Evolutionary conservation across 2,329 filamentous ascomycete genomes (phyloP).

Genomic region (Balansia obtecta): DNA sequence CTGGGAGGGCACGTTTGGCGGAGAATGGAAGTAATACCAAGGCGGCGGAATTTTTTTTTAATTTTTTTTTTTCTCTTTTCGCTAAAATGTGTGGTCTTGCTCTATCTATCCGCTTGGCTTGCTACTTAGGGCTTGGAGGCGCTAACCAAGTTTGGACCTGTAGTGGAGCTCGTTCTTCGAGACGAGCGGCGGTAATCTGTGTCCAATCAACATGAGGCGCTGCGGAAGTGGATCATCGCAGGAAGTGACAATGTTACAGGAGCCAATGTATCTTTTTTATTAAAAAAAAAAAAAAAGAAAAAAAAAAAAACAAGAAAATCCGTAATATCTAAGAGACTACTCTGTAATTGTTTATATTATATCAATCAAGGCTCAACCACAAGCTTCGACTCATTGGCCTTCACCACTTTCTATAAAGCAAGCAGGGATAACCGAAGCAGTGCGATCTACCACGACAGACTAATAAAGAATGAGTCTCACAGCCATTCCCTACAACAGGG

Average conservation of each 20-base stretch:
- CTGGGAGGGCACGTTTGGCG: background rate
- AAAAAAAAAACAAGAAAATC: too few relatives aligned
- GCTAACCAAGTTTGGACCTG: constrained; percentile 15
- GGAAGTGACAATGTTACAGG: background rate
- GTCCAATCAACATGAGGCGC: background rate
- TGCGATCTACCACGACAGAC: too few relatives aligned
- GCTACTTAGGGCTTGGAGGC: constrained; percentile 24
- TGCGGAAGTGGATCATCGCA: background rate
- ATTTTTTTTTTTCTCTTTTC: constrained; percentile 11
- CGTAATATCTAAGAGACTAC: background rate
- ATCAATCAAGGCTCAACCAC: too few relatives aligned
- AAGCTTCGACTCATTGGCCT: background rate
- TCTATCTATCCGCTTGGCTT: background rate
- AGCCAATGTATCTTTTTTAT: background rate
- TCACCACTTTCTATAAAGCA: background rate
- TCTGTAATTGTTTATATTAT: too few relatives aligned
- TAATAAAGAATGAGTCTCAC: constrained; percentile 3
- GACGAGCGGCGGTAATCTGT: background rate
- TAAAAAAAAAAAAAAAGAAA: too few relatives aligned
- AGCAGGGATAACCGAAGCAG: too few relatives aligned
- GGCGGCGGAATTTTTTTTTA: constrained; percentile 13
- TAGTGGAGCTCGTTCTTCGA: background rate
- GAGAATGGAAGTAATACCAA: background rate
- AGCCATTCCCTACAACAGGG: constrained; percentile 51
- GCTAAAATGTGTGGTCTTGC: constrained; percentile 19